Base-by-base conservation (phyloP, 164 flowering plant genomes). In the Piper longum region DNA sequence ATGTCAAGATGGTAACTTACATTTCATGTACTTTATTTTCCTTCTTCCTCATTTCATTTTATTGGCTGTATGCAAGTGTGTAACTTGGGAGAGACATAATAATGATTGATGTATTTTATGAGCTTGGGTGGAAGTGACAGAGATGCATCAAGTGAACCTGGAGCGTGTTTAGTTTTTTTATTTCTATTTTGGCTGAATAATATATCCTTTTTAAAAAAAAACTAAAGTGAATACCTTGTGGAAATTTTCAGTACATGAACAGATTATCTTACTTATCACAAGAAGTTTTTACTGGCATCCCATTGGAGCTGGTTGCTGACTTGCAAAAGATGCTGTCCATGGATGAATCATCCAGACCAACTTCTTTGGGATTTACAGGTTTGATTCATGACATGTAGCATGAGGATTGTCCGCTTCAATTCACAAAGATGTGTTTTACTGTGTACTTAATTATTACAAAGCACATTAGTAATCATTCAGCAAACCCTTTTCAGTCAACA, bases 291-390 rank as follows among this genome's bases (percentile, higher is more conserved):
- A 80, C 87, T 8, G 77, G 85, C 71, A 81, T 93, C 60, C 95
- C 99, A 16, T 59, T 79, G 12, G 97, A 88, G 43, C 72, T 93
- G 62, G 82, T 81, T 62, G 70, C 79, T 66, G 97, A 93, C 66
- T 74, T 93, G 75, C 89, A 82, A 69, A 80, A 83, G 73, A 87
- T 93, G 99, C 87, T 93, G 40, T 85, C 97, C 56, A 64, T 79
- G 57, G 82, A 90, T 69, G 95, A 83, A 69, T 76, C 91, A 72
- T 78, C 75, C 61, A 81, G 99, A 74, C 97, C 95, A 61, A 73
- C 86, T 57, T 97, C 99, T 17, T 48, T 84, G 75, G 96, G 87
- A 75, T 93, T 93, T 73, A 93, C 97, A 69, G 89, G 99, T 91
- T 73, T 62, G 7, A 48, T 48, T 5, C 14, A 26, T 26, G 36